A percentile compares a stretch with the other conserved stretches of the same genome.
phyloP scores from a whole-genome alignment of 2,329 filamentous ascomycete species.

The Ophiostoma ulmi region DNA sequence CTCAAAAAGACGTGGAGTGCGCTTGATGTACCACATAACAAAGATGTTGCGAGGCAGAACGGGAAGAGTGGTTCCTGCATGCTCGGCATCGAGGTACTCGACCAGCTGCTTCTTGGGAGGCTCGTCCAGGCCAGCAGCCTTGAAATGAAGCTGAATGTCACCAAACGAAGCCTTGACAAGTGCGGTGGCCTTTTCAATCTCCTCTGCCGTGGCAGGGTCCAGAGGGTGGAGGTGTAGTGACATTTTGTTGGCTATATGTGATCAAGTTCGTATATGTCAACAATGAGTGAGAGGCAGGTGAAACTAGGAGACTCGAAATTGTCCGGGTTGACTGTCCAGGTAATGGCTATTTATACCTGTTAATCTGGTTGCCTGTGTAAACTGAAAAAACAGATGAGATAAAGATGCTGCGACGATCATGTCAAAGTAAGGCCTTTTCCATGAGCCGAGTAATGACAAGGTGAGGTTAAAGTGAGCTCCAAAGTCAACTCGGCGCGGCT shows the following conservation, averaged over 20 bases:
- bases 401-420: neutral
- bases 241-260: neutral
- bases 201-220: conserved; percentile 51
- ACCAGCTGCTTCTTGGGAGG: conserved; percentile 49
- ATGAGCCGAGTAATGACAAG: neutral
- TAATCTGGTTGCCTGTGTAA: neutral
- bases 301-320: neutral
- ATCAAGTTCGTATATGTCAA: neutral
- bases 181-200: conserved; percentile 48
- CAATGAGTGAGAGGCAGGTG: neutral
- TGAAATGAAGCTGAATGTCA: conserved; percentile 55
- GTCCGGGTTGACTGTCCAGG: too few relatives aligned
- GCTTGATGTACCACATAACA: conserved; percentile 54
- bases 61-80: conserved; percentile 37
- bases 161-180: conserved; percentile 53
- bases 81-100: conserved; percentile 43
- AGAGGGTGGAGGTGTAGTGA: conserved; percentile 48
- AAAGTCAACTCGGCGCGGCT: neutral
- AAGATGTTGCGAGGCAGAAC: conserved; percentile 47
- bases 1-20: conserved; percentile 60
- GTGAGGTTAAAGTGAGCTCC: neutral
- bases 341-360: neutral
- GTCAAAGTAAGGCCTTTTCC: neutral
- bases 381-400: neutral
- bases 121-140: conserved; percentile 53